Evolutionary conservation across 495 filamentous ascomycete species (phyloP).

Genomic region (Chaetomium tenue): DNA sequence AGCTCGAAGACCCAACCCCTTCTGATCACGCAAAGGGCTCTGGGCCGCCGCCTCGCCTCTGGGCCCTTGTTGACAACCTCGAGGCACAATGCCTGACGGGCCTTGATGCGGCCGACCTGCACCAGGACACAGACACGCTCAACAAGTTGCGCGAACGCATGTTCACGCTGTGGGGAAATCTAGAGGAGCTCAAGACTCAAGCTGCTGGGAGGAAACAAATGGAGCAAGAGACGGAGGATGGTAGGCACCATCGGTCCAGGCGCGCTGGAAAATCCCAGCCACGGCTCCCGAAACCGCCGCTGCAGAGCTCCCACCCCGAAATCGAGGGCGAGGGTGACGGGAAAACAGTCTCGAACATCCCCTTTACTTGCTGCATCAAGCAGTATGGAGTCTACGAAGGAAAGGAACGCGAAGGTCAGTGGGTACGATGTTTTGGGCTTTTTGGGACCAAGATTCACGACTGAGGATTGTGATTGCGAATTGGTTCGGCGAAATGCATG

Average conservation of each 20-base stretch:
- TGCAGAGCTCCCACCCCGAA: constrained; percentile 33
- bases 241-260: not conserved
- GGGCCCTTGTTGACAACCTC: constrained; percentile 62
- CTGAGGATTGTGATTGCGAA: constrained; percentile 12
- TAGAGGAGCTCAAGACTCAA: constrained; percentile 63
- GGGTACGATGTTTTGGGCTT: constrained; percentile 54
- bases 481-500: not conserved
- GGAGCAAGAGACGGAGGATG: constrained; percentile 3
- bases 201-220: constrained; percentile 15
- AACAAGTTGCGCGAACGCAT: constrained; percentile 63
- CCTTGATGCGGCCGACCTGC: constrained; percentile 67
- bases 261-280: not conserved
- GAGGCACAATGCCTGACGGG: constrained; percentile 65
- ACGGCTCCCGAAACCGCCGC: constrained; percentile 20
- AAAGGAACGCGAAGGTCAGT: constrained; percentile 38
- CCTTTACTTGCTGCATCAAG: constrained; percentile 61
- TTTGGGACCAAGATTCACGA: constrained; percentile 53
- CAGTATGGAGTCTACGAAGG: constrained; percentile 57
- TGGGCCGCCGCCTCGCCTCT: constrained; percentile 46
- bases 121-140: constrained; percentile 47
- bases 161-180: constrained; percentile 80
- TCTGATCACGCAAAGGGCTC: constrained; percentile 5
- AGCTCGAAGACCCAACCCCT: constrained; percentile 59
- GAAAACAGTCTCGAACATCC: constrained; percentile 41
- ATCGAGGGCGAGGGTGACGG: constrained; percentile 14